These are phyloP conservation scores for Zanthoxylum bungeanum DNA, from an alignment of 345 rosid genomes.

Conservation along the genomic window DNA sequence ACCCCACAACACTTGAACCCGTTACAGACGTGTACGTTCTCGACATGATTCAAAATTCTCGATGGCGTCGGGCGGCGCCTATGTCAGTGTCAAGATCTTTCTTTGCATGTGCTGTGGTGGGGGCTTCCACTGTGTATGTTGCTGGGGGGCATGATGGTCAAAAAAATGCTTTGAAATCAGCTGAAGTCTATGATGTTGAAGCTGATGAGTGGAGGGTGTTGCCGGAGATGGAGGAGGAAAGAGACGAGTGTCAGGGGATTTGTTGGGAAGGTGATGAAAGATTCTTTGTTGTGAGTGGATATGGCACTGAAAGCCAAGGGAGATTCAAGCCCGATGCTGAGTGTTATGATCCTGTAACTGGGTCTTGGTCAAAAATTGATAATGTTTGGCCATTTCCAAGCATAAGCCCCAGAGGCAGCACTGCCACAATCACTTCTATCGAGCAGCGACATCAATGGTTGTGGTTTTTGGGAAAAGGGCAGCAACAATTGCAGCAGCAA, in stretches of 20 bases:
- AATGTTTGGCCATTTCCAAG: conserved; percentile 36
- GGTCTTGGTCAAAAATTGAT: conserved; percentile 33
- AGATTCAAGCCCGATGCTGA: conserved; percentile 46
- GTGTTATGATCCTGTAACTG: conserved; percentile 30
- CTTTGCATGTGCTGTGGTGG: conserved; percentile 44
- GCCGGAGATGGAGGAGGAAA: conserved; percentile 43
- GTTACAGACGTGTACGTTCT: conserved; percentile 36
- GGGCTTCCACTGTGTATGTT: conserved; percentile 35
- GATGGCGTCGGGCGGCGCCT: conserved; percentile 43
- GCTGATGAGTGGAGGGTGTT: conserved; percentile 45
- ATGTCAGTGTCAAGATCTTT: conserved; percentile 52
- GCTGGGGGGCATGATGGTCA: conserved; percentile 67
- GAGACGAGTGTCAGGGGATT: conserved; percentile 58
- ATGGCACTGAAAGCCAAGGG: conserved; percentile 49
- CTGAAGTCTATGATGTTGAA: conserved; percentile 47
- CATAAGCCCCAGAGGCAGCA: conserved; percentile 36
- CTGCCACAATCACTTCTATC: background rate
- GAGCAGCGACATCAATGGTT: conserved; percentile 17
- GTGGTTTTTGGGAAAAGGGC: conserved; percentile 27
- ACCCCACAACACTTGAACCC: conserved; percentile 43
- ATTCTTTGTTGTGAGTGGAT: conserved; percentile 56
- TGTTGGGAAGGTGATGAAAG: conserved; percentile 30
- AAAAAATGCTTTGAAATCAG: conserved; percentile 51
- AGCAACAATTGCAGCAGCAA: conserved; percentile 16
- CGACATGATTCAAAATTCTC: conserved; percentile 29